Base-by-base conservation (phyloP, 768 basidiomycete genomes). In the Podaxis rugospora region DNA sequence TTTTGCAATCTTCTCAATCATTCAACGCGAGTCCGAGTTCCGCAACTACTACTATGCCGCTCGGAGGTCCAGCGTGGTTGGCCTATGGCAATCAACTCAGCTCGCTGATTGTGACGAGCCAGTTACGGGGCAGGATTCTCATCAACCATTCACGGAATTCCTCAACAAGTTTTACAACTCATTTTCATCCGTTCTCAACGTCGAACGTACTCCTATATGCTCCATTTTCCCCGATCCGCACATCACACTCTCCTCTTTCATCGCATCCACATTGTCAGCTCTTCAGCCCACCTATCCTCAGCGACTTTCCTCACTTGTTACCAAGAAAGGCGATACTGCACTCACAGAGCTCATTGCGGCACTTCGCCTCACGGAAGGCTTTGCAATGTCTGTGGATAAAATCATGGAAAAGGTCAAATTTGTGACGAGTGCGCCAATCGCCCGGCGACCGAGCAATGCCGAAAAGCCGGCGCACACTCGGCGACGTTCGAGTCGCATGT, bases 11-110 rank as follows among this genome's bases (percentile, higher is more conserved):
- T 99, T 98, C 72, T 84, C 83, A 59, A 85, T 90, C 66, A 98
- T 99, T 61, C 91, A 96, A 67, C 82, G 96, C 54, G 94, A 95
- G 71, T 81, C 85, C 2, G 97, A 98, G 71, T 99, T 96, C 71
- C 82, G 92, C 62, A 90, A 90, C 68, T 98, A 97, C 70, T 99
- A 98, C 76, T 92, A 93, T 73, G 92, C 92, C 11, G 89, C 92
- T 9, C 80, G 93, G 28, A 79, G 93, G 59, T 78, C 82, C 13
- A 66, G 77, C 14, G 72, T 96, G 13, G 78, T 92, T 44, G 75
- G 83, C 14, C 67, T 80, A 61, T 98, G 96, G 96, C 81, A 85
- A 65, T 75, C 76, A 27, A 83, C 82, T 1, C 68, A 70, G 0
- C 74, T 95, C 36, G 67, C 72, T 1, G 87, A 89, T 63, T 80